Conservation (phyloP, 2,329 filamentous ascomycete species). For the Rhynchosporium secalis region DNA sequence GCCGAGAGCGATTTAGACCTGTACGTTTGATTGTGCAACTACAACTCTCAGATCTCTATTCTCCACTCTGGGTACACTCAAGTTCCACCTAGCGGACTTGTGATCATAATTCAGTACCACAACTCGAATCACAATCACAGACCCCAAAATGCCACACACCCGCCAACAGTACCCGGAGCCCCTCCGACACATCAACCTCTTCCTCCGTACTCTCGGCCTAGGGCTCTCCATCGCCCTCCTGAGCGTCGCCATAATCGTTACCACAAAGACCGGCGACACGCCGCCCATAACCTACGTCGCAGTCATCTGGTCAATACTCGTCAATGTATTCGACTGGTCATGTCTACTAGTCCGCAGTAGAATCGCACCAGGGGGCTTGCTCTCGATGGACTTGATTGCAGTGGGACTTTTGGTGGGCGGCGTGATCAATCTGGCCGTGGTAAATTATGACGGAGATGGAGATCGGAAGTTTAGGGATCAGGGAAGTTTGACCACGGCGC, state of each 20-base stretch:
- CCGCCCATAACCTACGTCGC: slow-evolving; percentile 17
- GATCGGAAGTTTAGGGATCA: slow-evolving; percentile 27
- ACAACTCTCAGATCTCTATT: too few species aligned
- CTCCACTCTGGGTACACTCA: background rate
- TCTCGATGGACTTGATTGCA: slow-evolving; percentile 17
- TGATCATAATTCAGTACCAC: background rate
- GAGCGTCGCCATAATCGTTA: slow-evolving; percentile 16
- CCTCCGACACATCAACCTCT: slow-evolving; percentile 12
- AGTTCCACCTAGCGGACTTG: background rate
- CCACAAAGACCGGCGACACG: slow-evolving; percentile 12
- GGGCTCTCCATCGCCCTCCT: slow-evolving; percentile 20
- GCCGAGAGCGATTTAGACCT: background rate
- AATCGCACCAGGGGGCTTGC: slow-evolving; percentile 12
- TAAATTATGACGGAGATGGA: slow-evolving; percentile 17
- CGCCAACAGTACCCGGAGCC: slow-evolving; percentile 18
- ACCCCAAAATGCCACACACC: slow-evolving; percentile 1
- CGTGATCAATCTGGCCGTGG: slow-evolving; percentile 13
- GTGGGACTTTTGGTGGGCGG: slow-evolving; percentile 15
- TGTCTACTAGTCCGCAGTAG: slow-evolving; percentile 8
- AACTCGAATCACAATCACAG: background rate
- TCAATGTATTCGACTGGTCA: slow-evolving; percentile 13
- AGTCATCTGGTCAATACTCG: slow-evolving; percentile 15
- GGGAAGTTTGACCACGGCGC: background rate
- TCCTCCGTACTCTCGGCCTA: slow-evolving; percentile 14
- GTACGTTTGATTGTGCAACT: too few species aligned